Conservation (phyloP, 163 green algal species). For the Chloroidium sp. region DNA sequence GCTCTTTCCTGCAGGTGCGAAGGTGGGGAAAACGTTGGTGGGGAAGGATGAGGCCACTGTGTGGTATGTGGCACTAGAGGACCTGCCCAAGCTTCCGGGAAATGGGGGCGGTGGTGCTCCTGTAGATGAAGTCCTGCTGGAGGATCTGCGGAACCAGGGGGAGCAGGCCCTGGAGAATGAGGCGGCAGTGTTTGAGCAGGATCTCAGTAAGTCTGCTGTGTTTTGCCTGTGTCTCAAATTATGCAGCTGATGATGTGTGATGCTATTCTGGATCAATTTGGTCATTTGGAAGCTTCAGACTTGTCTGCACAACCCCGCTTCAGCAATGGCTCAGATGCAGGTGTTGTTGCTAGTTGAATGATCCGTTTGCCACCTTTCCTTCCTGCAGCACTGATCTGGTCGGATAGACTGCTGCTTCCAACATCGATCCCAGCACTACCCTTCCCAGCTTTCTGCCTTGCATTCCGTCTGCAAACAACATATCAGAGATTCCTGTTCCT, state of each 20-base stretch:
- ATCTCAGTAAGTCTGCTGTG: constrained; percentile 18
- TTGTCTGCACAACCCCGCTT: background rate
- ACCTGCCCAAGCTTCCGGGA: background rate
- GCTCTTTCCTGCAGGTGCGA: constrained; percentile 15
- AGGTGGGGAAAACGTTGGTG: constrained; percentile 38
- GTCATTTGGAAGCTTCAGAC: background rate
- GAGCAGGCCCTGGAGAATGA: constrained; percentile 60
- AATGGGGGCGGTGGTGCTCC: constrained; percentile 6
- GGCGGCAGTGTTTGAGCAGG: constrained; percentile 47
- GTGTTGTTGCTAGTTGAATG: background rate
- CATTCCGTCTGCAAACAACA: background rate
- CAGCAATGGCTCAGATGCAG: background rate
- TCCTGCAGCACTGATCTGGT: background rate
- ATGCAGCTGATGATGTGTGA: background rate
- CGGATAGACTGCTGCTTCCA: background rate
- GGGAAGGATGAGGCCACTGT: constrained; percentile 45
- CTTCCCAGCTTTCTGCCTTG: background rate
- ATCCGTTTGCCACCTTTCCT: background rate
- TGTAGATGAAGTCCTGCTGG: constrained; percentile 18
- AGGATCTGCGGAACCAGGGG: constrained; percentile 17
- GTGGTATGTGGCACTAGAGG: constrained; percentile 52
- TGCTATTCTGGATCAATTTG: background rate
- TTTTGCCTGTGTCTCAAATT: too few relatives aligned
- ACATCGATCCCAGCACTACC: background rate
- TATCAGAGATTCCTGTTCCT: background rate